Percentiles rank a stretch among this genome's conserved stretches.
Conservation (phyloP, 768 basidiomycete genomes). For the Kwoniella sp. region DNA sequence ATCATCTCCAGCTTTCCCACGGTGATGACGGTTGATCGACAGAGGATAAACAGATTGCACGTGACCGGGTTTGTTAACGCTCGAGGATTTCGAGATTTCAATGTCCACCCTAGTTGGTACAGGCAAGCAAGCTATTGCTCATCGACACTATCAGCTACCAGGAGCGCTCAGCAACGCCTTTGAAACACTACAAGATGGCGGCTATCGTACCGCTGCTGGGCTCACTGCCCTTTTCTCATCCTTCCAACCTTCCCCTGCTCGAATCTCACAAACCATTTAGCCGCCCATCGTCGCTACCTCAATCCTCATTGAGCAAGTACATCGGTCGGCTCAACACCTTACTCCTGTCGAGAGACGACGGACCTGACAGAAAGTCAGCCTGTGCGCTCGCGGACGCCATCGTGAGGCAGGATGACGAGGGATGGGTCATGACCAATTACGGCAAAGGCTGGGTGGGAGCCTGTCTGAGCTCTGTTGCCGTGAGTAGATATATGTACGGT, state of each 20-base stretch:
- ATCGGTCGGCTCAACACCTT: conserved; percentile 18
- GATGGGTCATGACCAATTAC: conserved; percentile 29
- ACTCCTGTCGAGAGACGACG: conserved; percentile 10
- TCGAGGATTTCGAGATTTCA: no score
- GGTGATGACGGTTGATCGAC: no score
- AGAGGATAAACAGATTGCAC: no score
- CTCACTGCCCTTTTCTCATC: conserved; percentile 23
- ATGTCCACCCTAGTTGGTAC: no score
- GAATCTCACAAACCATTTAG: conserved; percentile 25
- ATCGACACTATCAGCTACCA: no score
- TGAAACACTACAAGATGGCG: no score
- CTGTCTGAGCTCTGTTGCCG: conserved; percentile 13
- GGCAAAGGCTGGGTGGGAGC: conserved; percentile 33
- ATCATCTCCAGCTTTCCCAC: no score
- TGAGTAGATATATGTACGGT: no score
- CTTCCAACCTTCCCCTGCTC: conserved; percentile 21
- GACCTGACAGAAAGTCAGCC: conserved; percentile 7
- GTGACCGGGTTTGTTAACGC: no score
- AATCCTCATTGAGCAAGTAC: conserved; percentile 15
- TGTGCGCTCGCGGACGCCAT: conserved; percentile 20
- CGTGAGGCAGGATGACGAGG: conserved; percentile 31
- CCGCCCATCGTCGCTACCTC: conserved; percentile 20
- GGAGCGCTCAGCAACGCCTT: no score
- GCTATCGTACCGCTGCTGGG: conserved; percentile 17
- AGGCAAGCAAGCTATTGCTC: no score